phyloP scores from a whole-genome alignment of 768 basidiomycete genomes.

The Podaxis sp. region DNA sequence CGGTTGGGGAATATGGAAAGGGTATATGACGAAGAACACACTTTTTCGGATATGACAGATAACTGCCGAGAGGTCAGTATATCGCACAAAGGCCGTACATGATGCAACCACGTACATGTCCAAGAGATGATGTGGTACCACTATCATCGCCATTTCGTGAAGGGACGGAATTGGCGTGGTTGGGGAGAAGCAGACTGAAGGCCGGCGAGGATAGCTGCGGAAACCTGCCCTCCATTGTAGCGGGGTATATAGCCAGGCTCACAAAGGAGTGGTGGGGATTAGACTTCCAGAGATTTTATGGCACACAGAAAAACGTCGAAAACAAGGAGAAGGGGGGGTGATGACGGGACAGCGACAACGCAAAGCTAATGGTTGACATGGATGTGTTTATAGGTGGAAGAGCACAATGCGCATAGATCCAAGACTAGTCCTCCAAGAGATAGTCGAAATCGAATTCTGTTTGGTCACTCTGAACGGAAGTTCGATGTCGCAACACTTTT shows the following conservation, averaged over 20 bases:
- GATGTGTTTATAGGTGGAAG: neutral
- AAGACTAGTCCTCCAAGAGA: neutral
- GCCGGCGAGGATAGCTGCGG: conserved; percentile 2
- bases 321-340: neutral
- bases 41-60: conserved; percentile 28
- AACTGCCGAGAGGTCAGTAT: neutral
- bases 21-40: conserved; percentile 6
- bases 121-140: conserved; percentile 11
- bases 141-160: neutral
- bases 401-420: neutral
- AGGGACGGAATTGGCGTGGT: neutral
- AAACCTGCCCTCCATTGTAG: conserved; percentile 10
- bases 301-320: neutral
- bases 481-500: neutral
- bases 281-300: neutral
- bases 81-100: neutral
- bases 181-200: conserved; percentile 12
- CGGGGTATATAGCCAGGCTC: neutral
- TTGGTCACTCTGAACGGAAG: neutral
- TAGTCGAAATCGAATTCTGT: neutral
- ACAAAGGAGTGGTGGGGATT: neutral
- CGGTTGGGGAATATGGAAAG: neutral
- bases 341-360: neutral
- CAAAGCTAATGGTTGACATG: neutral
- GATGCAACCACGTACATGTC: conserved; percentile 11